These are phyloP conservation scores for Fusarium fujikuroi DNA, from an alignment of 2,329 filamentous ascomycete genomes.

Conservation along the genomic window DNA sequence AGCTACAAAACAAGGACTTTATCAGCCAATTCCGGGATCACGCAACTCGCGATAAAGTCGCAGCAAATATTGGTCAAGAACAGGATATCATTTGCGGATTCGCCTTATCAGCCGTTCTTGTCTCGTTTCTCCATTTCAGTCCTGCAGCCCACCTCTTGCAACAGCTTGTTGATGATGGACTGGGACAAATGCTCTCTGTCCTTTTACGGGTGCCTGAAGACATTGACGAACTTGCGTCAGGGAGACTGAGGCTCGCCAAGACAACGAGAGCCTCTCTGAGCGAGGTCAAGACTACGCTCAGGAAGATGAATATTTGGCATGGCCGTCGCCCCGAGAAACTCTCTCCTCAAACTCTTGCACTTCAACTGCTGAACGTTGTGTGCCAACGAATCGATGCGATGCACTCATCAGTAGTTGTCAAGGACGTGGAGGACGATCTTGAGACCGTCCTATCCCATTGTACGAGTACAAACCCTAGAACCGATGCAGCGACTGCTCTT, in stretches of 20 bases:
- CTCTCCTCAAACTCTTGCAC: slow-evolving; percentile 70
- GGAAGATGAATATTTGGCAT: slow-evolving; percentile 69
- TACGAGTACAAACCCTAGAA: slow-evolving; percentile 18
- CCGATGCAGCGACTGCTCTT: slow-evolving; percentile 56
- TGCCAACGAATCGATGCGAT: slow-evolving; percentile 44
- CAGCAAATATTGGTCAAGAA: slow-evolving; percentile 69
- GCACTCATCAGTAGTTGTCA: slow-evolving; percentile 45
- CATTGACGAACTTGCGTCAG: slow-evolving; percentile 69
- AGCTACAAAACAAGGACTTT: slow-evolving; percentile 71
- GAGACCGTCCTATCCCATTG: slow-evolving; percentile 40
- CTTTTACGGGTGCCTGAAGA: slow-evolving; percentile 66
- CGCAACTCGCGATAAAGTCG: slow-evolving; percentile 74
- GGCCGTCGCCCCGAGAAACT: slow-evolving; percentile 60
- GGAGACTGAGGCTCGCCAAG: slow-evolving; percentile 75
- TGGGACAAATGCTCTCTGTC: slow-evolving; percentile 64
- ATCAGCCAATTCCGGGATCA: slow-evolving; percentile 78
- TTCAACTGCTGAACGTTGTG: slow-evolving; percentile 69
- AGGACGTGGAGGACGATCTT: slow-evolving; percentile 45
- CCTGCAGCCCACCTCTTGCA: slow-evolving; percentile 68
- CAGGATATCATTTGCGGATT: slow-evolving; percentile 71
- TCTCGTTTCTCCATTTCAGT: slow-evolving; percentile 70
- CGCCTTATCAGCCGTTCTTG: slow-evolving; percentile 70
- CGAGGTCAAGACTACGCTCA: slow-evolving; percentile 64
- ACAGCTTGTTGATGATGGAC: slow-evolving; percentile 65
- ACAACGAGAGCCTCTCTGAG: slow-evolving; percentile 67